Evolutionary conservation across 2,329 filamentous ascomycete genomes (phyloP).

Genomic region (Berkeleyomyces rouxiae): DNA sequence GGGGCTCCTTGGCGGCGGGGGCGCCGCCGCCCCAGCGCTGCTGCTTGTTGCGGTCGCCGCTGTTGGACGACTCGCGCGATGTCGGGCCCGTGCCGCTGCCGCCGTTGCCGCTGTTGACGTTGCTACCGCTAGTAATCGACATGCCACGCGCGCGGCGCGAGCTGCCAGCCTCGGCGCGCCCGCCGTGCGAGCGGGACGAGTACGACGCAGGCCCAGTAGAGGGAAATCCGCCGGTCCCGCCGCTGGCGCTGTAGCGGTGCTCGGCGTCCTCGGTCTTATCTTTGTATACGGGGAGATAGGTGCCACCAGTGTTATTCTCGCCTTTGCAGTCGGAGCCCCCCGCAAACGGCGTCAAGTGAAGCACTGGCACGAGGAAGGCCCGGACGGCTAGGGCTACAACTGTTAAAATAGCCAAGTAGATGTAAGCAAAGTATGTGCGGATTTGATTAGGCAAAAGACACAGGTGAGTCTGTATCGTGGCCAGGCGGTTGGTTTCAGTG

Average conservation of each 20-base stretch:
- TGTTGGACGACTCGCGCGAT: slow-evolving; percentile 14
- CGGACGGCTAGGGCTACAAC: slow-evolving; percentile 34
- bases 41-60: slow-evolving; percentile 12
- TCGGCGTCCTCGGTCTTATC: slow-evolving; percentile 33
- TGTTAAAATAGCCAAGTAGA: slow-evolving; percentile 39
- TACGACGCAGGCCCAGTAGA: slow-evolving; percentile 14
- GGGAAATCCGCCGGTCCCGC: slow-evolving; percentile 16
- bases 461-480: slow-evolving; percentile 72
- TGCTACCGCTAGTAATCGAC: not conserved
- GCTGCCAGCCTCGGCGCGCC: slow-evolving; percentile 16
- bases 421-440: slow-evolving; percentile 67
- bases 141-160: slow-evolving; percentile 13
- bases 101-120: slow-evolving; percentile 16
- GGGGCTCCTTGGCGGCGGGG: slow-evolving; percentile 24
- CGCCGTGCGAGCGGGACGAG: slow-evolving; percentile 13
- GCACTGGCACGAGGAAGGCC: slow-evolving; percentile 39
- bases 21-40: slow-evolving; percentile 27
- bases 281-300: slow-evolving; percentile 33
- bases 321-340: slow-evolving; percentile 23
- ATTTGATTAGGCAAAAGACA: slow-evolving; percentile 85
- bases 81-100: not conserved
- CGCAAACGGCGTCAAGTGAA: slow-evolving; percentile 37
- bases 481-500: slow-evolving; percentile 19
- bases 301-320: slow-evolving; percentile 15
- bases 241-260: slow-evolving; percentile 15